Evolutionary conservation across 495 filamentous ascomycete species (phyloP).

Genomic region (Aspergillus funiculosus): DNA sequence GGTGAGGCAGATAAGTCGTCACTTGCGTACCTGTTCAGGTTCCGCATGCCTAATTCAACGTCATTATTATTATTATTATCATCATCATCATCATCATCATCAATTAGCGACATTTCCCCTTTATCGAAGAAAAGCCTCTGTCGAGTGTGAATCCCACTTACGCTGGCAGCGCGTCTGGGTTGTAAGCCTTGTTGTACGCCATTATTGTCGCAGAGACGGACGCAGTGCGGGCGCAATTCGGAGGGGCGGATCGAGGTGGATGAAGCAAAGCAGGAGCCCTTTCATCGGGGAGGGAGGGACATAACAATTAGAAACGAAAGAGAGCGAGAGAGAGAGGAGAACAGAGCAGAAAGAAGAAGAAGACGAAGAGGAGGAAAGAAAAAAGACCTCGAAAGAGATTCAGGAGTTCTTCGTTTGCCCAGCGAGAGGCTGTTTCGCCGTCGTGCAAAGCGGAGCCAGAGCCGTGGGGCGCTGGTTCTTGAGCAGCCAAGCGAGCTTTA

Average conservation of each 20-base stretch:
- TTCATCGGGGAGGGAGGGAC: not conserved
- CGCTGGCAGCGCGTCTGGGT: slow-evolving; percentile 96
- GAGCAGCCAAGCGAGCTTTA: slow-evolving; percentile 12
- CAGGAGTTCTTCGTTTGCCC: slow-evolving; percentile 14
- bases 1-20: not conserved
- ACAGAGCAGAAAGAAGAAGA: slow-evolving; percentile 3
- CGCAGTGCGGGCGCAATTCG: slow-evolving; percentile 22
- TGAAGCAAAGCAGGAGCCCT: slow-evolving; percentile 1
- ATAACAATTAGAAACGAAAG: not conserved
- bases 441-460: slow-evolving; percentile 5
- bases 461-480: slow-evolving; percentile 26
- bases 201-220: slow-evolving; percentile 49
- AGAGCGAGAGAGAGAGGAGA: not conserved
- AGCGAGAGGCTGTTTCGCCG: slow-evolving; percentile 1
- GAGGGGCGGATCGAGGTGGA: slow-evolving; percentile 1
- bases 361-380: slow-evolving; percentile 1
- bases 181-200: slow-evolving; percentile 91
- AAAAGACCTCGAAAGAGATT: slow-evolving; percentile 10
- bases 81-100: not conserved
- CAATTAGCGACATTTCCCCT: slow-evolving; percentile 2
- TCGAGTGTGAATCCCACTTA: slow-evolving; percentile 45
- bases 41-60: slow-evolving; percentile 70
- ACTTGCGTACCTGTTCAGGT: slow-evolving; percentile 69
- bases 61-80: not conserved
- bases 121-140: not conserved